Evolutionary conservation across 2,329 filamentous ascomycete genomes (phyloP), one percentile per base, ranked within the genome.

Genomic region (Calonectria naviculata): DNA sequence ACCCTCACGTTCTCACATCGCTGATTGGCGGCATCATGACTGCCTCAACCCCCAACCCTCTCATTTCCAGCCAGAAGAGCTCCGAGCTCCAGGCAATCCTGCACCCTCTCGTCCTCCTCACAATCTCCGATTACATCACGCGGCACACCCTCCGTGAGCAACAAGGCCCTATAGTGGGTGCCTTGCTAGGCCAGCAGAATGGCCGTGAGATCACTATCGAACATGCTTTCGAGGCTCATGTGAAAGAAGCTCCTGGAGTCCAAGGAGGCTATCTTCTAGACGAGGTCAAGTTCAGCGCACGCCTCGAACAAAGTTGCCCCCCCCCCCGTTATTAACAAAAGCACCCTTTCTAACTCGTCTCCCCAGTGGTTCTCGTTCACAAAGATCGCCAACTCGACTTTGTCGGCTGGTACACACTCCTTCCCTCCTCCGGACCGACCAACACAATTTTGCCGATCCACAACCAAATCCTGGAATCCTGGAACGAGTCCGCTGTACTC

Each of bases 111-210:
- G 95, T 98, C 64, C 93, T 98, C 75, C 94, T 99, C 84, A 97
- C 94, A 75, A 97, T 99, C 79, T 98, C 96, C 77, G 97, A 99
- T 84, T 97, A 97, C 83, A 95, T 98, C 82, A 97, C 96, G 70
- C 91, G 97, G 71, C 95, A 98, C 83, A 94, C 93, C 1, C 89
- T 98, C 68, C 91, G 97, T 70, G 87, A 91, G 64, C 92, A 95
- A 78, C 82, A 87, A 21, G 94, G 94, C 0, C 95, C 95, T 19
- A 89, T 98, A 21, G 90, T 96, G 4, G 97, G 97, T 68, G 95
- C 93, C 64, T 88, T 99, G n/a, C 85, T 99, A 7, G 97, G 97
- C 19, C 94, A 97, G 80, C 95, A 98, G 78, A 94, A 95, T 86
- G 96, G 96, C 24, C 93, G 95, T 68, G 92, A 96, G 79, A 93